Percentiles rank a stretch among this genome's conserved stretches.
These are phyloP conservation scores for Aureobasidium vineae DNA, from an alignment of 2,329 filamentous ascomycete species.

Conservation along the genomic window DNA sequence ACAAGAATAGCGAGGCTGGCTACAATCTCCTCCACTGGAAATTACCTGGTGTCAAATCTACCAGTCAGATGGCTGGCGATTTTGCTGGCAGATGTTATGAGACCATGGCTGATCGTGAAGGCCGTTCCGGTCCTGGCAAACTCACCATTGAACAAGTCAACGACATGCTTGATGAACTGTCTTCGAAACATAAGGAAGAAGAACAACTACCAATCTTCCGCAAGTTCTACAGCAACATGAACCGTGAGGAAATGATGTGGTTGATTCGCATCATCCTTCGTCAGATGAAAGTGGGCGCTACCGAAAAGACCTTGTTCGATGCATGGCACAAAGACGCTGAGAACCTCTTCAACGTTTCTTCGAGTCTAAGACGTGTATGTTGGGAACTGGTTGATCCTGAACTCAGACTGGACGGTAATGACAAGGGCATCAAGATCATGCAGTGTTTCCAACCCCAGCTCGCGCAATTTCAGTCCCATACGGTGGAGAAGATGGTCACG, in stretches of 20 bases:
- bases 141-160: constrained; percentile 93
- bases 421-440: constrained; percentile 76
- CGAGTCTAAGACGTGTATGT: constrained; percentile 83
- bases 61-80: constrained; percentile 73
- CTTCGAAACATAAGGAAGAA: constrained; percentile 73
- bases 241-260: constrained; percentile 90
- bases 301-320: constrained; percentile 83
- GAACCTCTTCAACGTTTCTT: constrained; percentile 77
- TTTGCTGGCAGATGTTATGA: constrained; percentile 89
- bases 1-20: constrained; percentile 85
- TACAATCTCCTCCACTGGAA: constrained; percentile 90
- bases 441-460: constrained; percentile 96
- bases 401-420: constrained; percentile 69
- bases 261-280: constrained; percentile 88
- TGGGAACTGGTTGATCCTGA: constrained; percentile 83
- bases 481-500: constrained; percentile 75
- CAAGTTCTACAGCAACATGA: constrained; percentile 86
- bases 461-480: constrained; percentile 84
- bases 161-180: constrained; percentile 73
- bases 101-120: constrained; percentile 77
- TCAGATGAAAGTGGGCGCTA: constrained; percentile 72
- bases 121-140: constrained; percentile 68
- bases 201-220: constrained; percentile 78
- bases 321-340: constrained; percentile 56
- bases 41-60: constrained; percentile 67